Percentiles rank a stretch among this genome's conserved stretches.
Evolutionary conservation across 176 grass and related monocot species (phyloP).

Genomic region (Microstegium vimineum): DNA sequence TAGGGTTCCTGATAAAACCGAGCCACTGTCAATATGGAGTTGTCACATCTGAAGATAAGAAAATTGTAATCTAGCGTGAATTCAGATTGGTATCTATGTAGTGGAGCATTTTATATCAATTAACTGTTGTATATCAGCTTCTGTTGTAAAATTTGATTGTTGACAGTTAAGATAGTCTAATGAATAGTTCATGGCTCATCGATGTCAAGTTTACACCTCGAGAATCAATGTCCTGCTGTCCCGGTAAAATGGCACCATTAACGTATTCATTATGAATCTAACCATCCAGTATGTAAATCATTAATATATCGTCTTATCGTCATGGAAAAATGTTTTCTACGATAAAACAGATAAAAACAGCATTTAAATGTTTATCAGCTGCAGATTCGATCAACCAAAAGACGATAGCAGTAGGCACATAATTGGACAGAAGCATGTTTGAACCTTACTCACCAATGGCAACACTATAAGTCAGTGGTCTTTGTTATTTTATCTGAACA

Average conservation of each 20-base stretch:
- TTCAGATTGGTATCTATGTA: conserved; percentile 30
- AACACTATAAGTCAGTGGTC: neutral
- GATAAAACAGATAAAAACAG: too few species aligned
- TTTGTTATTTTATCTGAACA: neutral
- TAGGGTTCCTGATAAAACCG: conserved; percentile 33
- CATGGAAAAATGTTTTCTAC: too few species aligned
- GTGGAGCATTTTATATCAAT: conserved; percentile 29
- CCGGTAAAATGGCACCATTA: neutral
- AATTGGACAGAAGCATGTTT: neutral
- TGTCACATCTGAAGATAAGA: conserved; percentile 30
- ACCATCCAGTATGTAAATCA: neutral
- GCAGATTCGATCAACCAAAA: too few species aligned
- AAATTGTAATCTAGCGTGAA: conserved; percentile 50
- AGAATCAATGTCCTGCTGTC: neutral
- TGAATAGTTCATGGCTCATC: conserved; percentile 15
- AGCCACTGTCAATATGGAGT: conserved; percentile 41
- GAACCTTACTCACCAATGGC: neutral
- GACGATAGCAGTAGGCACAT: neutral
- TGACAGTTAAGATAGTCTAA: conserved; percentile 35
- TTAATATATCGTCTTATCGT: too few species aligned
- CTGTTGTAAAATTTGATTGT: conserved; percentile 54
- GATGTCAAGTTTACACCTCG: neutral
- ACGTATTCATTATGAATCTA: neutral
- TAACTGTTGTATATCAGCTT: conserved; percentile 59
- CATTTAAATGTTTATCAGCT: too few species aligned